These are phyloP conservation scores for Colletotrichum musae DNA, from an alignment of 2,329 filamentous ascomycete genomes.

Conservation along the genomic window DNA sequence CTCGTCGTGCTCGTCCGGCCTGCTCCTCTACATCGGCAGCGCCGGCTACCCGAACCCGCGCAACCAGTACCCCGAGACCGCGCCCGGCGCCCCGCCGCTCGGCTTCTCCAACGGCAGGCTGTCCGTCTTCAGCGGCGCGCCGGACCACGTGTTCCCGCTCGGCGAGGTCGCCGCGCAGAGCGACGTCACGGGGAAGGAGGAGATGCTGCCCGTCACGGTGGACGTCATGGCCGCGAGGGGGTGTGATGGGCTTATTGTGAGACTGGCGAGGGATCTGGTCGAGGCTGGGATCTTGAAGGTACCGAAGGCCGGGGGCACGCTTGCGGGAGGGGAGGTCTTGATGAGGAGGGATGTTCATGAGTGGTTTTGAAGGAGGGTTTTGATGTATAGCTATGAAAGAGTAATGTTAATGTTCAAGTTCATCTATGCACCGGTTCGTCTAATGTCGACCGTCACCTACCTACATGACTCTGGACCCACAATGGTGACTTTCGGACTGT, in stretches of 20 bases:
- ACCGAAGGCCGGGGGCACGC: conserved; percentile 57
- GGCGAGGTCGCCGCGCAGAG: conserved; percentile 55
- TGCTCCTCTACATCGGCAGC: conserved; percentile 48
- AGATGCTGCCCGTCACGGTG: conserved; percentile 70
- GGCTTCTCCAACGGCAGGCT: conserved; percentile 59
- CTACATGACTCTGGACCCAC: too few species aligned
- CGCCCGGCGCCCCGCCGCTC: conserved; percentile 62
- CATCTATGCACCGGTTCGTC: too few species aligned
- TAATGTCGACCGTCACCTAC: too few species aligned
- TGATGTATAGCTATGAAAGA: too few species aligned
- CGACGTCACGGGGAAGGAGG: conserved; percentile 60
- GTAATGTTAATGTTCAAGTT: too few species aligned
- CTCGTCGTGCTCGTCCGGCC: conserved; percentile 49
- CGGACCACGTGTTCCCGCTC: conserved; percentile 59
- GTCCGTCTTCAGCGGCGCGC: conserved; percentile 53
- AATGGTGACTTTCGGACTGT: too few species aligned
- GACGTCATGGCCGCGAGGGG: conserved; percentile 71
- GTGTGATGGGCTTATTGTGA: conserved; percentile 72
- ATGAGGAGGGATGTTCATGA: conserved; percentile 40
- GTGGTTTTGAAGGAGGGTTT: conserved; percentile 2
- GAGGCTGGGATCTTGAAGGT: conserved; percentile 62
- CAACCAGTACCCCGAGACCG: conserved; percentile 47
- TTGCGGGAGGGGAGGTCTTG: conserved; percentile 46
- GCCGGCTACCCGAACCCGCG: conserved; percentile 33
- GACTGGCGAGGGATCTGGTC: conserved; percentile 66